Evolutionary conservation across 140 eudicot species (phyloP).

Genomic region (Erigeron philadelphicus): DNA sequence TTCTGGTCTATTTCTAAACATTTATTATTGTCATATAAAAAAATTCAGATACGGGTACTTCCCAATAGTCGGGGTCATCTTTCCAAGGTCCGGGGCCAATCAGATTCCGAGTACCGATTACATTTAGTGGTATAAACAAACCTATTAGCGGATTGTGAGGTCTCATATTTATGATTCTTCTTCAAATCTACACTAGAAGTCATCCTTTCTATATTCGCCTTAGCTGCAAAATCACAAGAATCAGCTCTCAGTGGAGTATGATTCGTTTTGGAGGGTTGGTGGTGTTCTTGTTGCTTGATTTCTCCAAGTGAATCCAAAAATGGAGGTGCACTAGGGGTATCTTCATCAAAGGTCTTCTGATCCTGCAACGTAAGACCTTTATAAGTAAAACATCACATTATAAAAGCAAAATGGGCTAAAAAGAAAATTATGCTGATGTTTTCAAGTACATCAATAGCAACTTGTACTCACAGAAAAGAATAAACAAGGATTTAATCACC

Average conservation of each 20-base stretch:
- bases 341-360: slow-evolving; percentile 41
- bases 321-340: slow-evolving; percentile 85
- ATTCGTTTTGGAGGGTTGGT: slow-evolving; percentile 29
- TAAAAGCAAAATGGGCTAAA: background rate
- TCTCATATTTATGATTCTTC: slow-evolving; percentile 25
- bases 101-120: too few species aligned
- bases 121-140: slow-evolving; percentile 19
- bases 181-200: slow-evolving; percentile 28
- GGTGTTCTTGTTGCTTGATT: slow-evolving; percentile 36
- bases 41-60: too few species aligned
- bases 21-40: too few species aligned
- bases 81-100: too few species aligned
- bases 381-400: background rate
- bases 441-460: slow-evolving; percentile 5
- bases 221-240: slow-evolving; percentile 33
- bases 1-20: too few species aligned
- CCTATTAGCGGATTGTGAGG: slow-evolving; percentile 43
- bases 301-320: slow-evolving; percentile 43
- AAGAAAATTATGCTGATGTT: background rate
- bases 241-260: slow-evolving; percentile 24
- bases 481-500: background rate
- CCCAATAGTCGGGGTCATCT: too few species aligned
- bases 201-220: slow-evolving; percentile 20
- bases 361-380: slow-evolving; percentile 26
- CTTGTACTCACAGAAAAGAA: background rate